Evolutionary conservation across 169 alveolate species (phyloP).

Genomic region (Plasmodium gallinaceum): DNA sequence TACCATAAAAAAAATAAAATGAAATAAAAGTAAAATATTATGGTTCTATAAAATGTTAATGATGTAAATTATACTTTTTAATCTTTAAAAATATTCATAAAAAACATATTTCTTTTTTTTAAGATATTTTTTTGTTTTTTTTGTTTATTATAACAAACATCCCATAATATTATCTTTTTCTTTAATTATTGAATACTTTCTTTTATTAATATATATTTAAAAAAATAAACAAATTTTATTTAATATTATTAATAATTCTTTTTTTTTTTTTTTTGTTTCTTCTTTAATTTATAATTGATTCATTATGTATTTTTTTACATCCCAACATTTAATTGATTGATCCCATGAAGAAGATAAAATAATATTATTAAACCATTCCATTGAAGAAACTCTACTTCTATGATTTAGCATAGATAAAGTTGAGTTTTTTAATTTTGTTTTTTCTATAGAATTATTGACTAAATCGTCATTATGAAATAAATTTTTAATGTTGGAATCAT

Average conservation of each 20-base stretch:
- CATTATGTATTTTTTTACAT: not conserved
- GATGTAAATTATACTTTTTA: too few relatives aligned
- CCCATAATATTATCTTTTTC: too few relatives aligned
- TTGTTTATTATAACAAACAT: too few relatives aligned
- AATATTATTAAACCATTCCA: conserved; percentile 53
- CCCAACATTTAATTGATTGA: conserved; percentile 68
- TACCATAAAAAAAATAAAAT: too few relatives aligned
- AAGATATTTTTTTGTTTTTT: too few relatives aligned
- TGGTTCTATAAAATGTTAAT: too few relatives aligned
- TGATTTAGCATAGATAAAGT: conserved; percentile 52
- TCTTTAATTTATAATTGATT: not conserved
- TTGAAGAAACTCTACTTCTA: conserved; percentile 49
- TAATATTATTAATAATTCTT: not conserved
- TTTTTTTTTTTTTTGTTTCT: not conserved
- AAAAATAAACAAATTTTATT: too few relatives aligned
- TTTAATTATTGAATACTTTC: too few relatives aligned
- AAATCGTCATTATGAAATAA: not conserved
- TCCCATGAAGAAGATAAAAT: conserved; percentile 63
- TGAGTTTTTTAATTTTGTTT: conserved; percentile 20
- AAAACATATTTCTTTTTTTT: too few relatives aligned
- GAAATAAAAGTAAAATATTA: too few relatives aligned
- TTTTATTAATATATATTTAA: too few relatives aligned
- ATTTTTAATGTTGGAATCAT: not conserved
- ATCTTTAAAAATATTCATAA: too few relatives aligned
- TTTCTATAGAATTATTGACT: not conserved